These are phyloP conservation scores for Panellus pusillus DNA, from an alignment of 768 basidiomycete genomes.

Conservation along the genomic window DNA sequence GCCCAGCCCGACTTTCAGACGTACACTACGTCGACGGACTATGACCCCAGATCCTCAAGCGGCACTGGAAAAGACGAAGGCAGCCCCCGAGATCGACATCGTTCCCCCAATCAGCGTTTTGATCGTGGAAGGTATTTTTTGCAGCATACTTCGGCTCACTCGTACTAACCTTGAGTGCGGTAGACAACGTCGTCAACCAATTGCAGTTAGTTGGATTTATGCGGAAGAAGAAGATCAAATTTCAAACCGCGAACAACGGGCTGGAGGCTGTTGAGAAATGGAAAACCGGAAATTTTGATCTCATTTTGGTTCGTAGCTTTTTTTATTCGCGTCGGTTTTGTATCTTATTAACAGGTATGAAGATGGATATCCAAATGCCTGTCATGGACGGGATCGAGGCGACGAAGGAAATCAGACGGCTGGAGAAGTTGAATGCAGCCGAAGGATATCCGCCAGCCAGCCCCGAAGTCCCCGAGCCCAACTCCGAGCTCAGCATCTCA, in stretches of 20 bases:
- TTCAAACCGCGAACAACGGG: constrained; percentile 92
- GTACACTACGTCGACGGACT: constrained; percentile 25
- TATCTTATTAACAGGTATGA: constrained; percentile 18
- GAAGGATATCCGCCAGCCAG: constrained; percentile 71
- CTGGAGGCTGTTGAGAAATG: constrained; percentile 96
- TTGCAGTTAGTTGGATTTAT: constrained; percentile 97
- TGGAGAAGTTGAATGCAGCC: constrained; percentile 69
- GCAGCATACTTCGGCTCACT: background rate
- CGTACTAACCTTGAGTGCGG: constrained; percentile 12
- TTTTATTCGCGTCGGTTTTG: background rate
- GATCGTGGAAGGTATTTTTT: constrained; percentile 87
- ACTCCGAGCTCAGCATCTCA: constrained; percentile 23
- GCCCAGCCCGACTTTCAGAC: constrained; percentile 17
- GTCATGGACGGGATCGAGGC: constrained; percentile 98
- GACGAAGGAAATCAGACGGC: constrained; percentile 88
- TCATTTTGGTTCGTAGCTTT: constrained; percentile 75
- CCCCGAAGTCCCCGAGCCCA: constrained; percentile 53
- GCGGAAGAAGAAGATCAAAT: constrained; percentile 94
- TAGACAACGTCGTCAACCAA: constrained; percentile 98
- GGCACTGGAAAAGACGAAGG: constrained; percentile 50
- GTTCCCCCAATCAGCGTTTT: constrained; percentile 97
- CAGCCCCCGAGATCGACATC: constrained; percentile 61
- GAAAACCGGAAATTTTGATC: constrained; percentile 89
- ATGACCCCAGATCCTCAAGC: constrained; percentile 28
- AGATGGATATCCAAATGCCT: constrained; percentile 99